These are phyloP conservation scores for Zea luxurians DNA, from an alignment of 176 grass and related monocot species.

Conservation along the genomic window DNA sequence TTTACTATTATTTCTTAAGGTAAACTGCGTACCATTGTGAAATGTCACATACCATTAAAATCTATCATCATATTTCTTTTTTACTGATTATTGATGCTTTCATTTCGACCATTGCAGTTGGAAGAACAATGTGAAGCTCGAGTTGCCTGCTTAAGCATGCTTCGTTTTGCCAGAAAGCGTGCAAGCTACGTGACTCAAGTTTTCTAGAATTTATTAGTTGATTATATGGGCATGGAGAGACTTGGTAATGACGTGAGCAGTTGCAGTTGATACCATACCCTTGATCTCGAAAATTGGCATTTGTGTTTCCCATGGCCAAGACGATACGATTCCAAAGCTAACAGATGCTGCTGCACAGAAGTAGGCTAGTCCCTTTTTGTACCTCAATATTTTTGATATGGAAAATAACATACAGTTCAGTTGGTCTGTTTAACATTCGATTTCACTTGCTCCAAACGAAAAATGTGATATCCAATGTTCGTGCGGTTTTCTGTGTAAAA, in stretches of 20 bases:
- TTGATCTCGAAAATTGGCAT: constrained; percentile 14
- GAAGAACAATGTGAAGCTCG: constrained; percentile 95
- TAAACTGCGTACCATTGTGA: constrained; percentile 30
- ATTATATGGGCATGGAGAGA: constrained; percentile 35
- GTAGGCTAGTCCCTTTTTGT: constrained; percentile 44
- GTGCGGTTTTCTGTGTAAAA: background rate
- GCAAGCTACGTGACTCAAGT: constrained; percentile 13
- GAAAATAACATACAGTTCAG: constrained; percentile 20
- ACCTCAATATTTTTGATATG: background rate
- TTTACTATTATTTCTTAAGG: constrained; percentile 97
- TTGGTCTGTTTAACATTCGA: constrained; percentile 10
- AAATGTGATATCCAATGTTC: background rate
- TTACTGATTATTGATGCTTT: constrained; percentile 9
- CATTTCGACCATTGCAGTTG: constrained; percentile 54
- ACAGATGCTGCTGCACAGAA: constrained; percentile 46
- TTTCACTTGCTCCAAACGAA: background rate
- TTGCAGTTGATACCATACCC: constrained; percentile 21
- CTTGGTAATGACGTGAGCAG: constrained; percentile 34
- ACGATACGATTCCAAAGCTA: constrained; percentile 34
- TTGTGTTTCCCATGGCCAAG: constrained; percentile 42
- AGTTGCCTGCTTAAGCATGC: constrained; percentile 74
- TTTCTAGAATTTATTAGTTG: constrained; percentile 33
- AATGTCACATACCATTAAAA: background rate
- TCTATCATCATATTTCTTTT: background rate
- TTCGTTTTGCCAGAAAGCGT: background rate